A percentile compares a stretch with the other conserved stretches of the same genome.
Evolutionary conservation across 345 rosid species (phyloP).

Genomic region (Trapa incisa): DNA sequence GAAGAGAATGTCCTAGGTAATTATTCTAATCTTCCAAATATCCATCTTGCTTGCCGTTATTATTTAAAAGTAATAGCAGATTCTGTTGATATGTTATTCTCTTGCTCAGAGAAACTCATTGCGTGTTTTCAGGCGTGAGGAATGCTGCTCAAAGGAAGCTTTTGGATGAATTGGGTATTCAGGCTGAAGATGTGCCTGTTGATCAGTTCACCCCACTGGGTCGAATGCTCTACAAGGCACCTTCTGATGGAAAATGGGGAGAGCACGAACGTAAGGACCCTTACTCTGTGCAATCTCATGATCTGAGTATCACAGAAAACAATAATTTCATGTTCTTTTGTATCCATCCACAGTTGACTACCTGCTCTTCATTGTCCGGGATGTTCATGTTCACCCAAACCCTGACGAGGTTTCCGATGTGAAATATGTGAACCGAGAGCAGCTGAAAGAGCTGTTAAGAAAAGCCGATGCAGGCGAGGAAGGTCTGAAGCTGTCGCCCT

Average conservation of each 20-base stretch:
- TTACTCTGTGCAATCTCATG: too few relatives aligned
- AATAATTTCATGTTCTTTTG: too few relatives aligned
- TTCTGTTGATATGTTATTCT: not conserved
- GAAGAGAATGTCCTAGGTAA: conserved; percentile 35
- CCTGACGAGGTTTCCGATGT: too few relatives aligned
- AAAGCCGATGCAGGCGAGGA: conserved; percentile 65
- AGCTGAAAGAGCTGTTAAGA: too few relatives aligned
- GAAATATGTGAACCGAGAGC: too few relatives aligned
- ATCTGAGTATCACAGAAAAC: too few relatives aligned
- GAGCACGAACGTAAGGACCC: too few relatives aligned
- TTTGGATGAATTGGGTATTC: conserved; percentile 90
- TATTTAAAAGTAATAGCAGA: not conserved
- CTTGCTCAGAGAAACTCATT: not conserved
- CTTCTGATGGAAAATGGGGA: conserved; percentile 16
- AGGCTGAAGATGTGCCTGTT: conserved; percentile 57
- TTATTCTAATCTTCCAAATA: not conserved
- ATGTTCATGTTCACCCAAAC: too few relatives aligned
- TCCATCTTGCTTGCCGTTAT: not conserved
- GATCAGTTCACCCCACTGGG: conserved; percentile 26
- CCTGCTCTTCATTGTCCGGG: too few relatives aligned
- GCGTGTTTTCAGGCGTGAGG: conserved; percentile 50
- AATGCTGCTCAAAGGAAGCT: conserved; percentile 99
- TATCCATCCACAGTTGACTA: too few relatives aligned
- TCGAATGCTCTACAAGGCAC: conserved; percentile 87
- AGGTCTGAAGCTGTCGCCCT: conserved; percentile 74